Evolutionary conservation across 371 early-diverging fungal species (phyloP).

Genomic region (Cokeromyces recurvatus): DNA sequence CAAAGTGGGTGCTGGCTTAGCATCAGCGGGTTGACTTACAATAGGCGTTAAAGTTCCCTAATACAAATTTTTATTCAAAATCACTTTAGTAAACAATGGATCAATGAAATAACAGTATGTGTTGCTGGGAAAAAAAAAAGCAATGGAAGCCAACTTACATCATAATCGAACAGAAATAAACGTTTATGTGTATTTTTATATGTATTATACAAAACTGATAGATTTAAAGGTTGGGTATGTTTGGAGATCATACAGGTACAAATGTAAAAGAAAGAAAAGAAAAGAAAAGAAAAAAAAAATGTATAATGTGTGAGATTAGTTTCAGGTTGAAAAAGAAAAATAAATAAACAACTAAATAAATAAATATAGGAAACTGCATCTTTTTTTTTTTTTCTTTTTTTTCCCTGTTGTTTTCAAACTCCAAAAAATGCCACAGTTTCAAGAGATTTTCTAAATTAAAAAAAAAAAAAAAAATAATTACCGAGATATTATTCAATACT

Average conservation of each 20-base stretch:
- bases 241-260: not conserved
- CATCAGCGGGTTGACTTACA: slow-evolving; percentile 70
- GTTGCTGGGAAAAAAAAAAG: slow-evolving; percentile 24
- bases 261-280: too few relatives aligned
- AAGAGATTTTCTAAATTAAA: too few relatives aligned
- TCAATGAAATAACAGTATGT: not conserved
- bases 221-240: slow-evolving; percentile 12
- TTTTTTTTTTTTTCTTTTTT: too few relatives aligned
- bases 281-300: not conserved
- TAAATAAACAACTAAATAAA: too few relatives aligned
- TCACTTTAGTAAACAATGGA: not conserved
- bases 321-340: too few relatives aligned
- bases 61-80: not conserved
- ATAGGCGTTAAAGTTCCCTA: slow-evolving; percentile 80
- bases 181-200: slow-evolving; percentile 17
- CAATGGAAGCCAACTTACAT: slow-evolving; percentile 12
- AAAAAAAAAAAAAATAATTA: too few relatives aligned
- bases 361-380: too few relatives aligned
- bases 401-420: too few relatives aligned
- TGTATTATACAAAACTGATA: slow-evolving; percentile 5
- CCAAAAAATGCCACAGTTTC: too few relatives aligned
- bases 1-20: slow-evolving; percentile 66
- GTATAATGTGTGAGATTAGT: not conserved
- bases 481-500: too few relatives aligned
- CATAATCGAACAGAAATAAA: slow-evolving; percentile 21